These are phyloP conservation scores for Xylariaceae sp. DNA, from an alignment of 2,329 filamentous ascomycete genomes.

Conservation along the genomic window DNA sequence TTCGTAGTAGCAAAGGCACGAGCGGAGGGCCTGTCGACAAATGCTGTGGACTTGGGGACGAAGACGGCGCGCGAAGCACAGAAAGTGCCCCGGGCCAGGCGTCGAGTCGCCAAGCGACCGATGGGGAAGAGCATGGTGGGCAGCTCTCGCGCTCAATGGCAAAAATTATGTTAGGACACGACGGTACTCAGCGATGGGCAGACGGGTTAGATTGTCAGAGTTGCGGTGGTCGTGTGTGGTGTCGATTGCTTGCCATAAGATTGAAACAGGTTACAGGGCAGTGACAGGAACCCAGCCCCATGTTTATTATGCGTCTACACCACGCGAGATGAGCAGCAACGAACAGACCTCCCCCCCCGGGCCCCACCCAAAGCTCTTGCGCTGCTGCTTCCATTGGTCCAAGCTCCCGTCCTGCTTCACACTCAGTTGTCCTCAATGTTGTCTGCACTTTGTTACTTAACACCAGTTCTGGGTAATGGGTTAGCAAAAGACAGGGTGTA, in stretches of 20 bases:
- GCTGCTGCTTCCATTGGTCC: slow-evolving; percentile 1
- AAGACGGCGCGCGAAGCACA: slow-evolving; percentile 18
- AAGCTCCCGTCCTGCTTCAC: not conserved
- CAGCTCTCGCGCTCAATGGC: slow-evolving; percentile 6
- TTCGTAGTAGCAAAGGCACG: slow-evolving; percentile 17
- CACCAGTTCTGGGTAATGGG: too few relatives aligned
- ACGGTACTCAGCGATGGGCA: not conserved
- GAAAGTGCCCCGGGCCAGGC: slow-evolving; percentile 23
- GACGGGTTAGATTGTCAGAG: too few relatives aligned
- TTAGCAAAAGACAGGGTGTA: too few relatives aligned
- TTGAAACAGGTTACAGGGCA: not conserved
- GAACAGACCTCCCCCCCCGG: too few relatives aligned
- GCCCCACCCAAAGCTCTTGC: slow-evolving; percentile 1
- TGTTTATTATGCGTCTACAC: slow-evolving; percentile 15
- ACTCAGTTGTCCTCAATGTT: not conserved
- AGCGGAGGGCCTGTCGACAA: slow-evolving; percentile 2
- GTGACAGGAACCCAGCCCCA: slow-evolving; percentile 8
- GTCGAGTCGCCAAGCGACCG: slow-evolving; percentile 37
- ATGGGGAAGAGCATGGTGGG: slow-evolving; percentile 40
- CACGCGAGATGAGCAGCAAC: slow-evolving; percentile 7
- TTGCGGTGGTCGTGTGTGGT: too few relatives aligned
- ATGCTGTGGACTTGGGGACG: not conserved
- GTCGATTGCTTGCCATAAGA: not conserved
- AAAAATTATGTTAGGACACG: not conserved
- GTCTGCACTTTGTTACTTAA: too few relatives aligned